Evolutionary conservation across 106 monocot species (phyloP).

Genomic region (Acanthochlamys bracteata): DNA sequence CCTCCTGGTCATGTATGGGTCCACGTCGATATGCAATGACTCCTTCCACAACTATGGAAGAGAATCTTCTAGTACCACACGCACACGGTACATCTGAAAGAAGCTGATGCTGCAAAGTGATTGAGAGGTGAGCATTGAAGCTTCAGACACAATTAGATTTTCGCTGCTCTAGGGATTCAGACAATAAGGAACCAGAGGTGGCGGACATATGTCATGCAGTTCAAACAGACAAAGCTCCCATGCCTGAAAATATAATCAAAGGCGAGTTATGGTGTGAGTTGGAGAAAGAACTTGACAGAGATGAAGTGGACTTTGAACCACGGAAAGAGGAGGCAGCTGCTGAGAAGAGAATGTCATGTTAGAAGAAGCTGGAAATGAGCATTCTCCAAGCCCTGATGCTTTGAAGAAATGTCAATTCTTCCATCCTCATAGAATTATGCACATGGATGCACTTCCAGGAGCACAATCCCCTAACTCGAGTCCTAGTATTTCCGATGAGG

Average conservation of each 20-base stretch:
- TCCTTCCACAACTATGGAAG: slow-evolving; percentile 3
- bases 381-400: neutral
- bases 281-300: slow-evolving; percentile 26
- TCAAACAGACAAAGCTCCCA: slow-evolving; percentile 7
- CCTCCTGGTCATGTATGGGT: slow-evolving; percentile 47
- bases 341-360: slow-evolving; percentile 21
- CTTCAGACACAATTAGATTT: neutral
- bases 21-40: slow-evolving; percentile 32
- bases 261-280: slow-evolving; percentile 51
- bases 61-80: slow-evolving; percentile 8
- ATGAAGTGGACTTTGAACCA: neutral
- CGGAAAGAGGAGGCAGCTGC: slow-evolving; percentile 19
- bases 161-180: slow-evolving; percentile 2
- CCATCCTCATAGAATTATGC: slow-evolving; percentile 47
- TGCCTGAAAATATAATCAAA: slow-evolving; percentile 36
- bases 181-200: slow-evolving; percentile 29
- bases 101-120: neutral
- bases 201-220: slow-evolving; percentile 19
- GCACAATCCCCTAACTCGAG: slow-evolving; percentile 1
- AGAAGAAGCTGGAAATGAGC: slow-evolving; percentile 17
- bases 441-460: slow-evolving; percentile 31
- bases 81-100: neutral
- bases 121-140: neutral
- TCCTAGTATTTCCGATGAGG: slow-evolving; percentile 1
- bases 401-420: slow-evolving; percentile 21